These are phyloP conservation scores for Naematelia aurantialba DNA, from an alignment of 768 basidiomycete species.

Conservation along the genomic window DNA sequence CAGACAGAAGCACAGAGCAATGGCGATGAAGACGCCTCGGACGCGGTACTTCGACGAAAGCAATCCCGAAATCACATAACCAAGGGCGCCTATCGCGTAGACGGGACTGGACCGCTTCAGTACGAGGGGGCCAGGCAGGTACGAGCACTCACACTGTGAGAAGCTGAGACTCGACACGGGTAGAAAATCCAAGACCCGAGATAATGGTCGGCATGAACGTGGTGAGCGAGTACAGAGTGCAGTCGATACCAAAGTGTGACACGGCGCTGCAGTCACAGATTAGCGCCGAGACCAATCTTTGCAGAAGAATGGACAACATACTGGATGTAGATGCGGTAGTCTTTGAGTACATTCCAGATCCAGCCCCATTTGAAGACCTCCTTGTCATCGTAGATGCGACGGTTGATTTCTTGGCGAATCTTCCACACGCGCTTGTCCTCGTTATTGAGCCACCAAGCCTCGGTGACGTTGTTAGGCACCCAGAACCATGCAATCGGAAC, in stretches of 20 bases:
- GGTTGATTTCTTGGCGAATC: conserved; percentile 22
- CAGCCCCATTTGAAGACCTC: conserved; percentile 29
- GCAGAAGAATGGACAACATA: conserved; percentile 1
- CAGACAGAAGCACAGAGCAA: conserved; percentile 7
- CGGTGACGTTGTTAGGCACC: conserved; percentile 28
- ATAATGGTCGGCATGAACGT: conserved; percentile 29
- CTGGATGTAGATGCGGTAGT: conserved; percentile 21
- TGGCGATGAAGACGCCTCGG: conserved; percentile 24
- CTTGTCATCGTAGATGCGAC: conserved; percentile 25
- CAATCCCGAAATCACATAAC: conserved; percentile 10
- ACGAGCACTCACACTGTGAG: conserved; percentile 31
- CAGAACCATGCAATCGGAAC: conserved; percentile 21
- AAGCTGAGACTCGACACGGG: conserved; percentile 25
- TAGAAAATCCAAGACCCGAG: conserved; percentile 27
- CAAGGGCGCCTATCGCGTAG: conserved; percentile 22
- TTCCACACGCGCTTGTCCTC: conserved; percentile 19
- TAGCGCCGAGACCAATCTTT: background rate
- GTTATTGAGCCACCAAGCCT: conserved; percentile 28
- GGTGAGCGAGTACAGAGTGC: conserved; percentile 24
- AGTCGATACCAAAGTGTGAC: conserved; percentile 30
- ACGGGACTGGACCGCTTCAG: conserved; percentile 14
- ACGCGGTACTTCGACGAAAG: conserved; percentile 24
- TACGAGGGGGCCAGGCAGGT: conserved; percentile 1
- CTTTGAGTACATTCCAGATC: conserved; percentile 17
- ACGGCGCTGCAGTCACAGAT: conserved; percentile 16